phyloP scores from a whole-genome alignment of 2,329 filamentous ascomycete species.

The Beauveria caledonica region DNA sequence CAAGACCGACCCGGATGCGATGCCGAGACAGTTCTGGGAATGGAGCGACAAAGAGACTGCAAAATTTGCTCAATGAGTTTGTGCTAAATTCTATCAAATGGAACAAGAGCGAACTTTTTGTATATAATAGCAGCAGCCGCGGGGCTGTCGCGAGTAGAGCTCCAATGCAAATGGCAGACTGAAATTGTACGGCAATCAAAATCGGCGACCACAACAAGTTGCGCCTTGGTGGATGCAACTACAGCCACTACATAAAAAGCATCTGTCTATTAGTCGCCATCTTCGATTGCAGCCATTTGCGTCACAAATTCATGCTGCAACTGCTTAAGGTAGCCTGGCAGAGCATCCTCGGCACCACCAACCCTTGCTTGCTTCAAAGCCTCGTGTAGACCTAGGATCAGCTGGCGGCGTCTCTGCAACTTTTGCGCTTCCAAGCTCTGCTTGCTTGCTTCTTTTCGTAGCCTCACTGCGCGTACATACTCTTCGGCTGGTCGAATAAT shows the following conservation, averaged over 20 bases:
- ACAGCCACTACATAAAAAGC: not conserved
- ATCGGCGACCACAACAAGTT: not conserved
- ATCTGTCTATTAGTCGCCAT: not conserved
- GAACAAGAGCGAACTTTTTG: not conserved
- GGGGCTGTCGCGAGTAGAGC: not conserved
- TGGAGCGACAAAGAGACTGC: slow-evolving; percentile 26
- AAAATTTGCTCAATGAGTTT: not conserved
- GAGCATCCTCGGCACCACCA: slow-evolving; percentile 51
- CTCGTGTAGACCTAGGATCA: slow-evolving; percentile 66
- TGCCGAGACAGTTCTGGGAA: slow-evolving; percentile 24
- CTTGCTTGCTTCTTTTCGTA: slow-evolving; percentile 48
- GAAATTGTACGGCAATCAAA: not conserved
- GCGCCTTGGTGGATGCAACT: not conserved
- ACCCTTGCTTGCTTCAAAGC: slow-evolving; percentile 60
- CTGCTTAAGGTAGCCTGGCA: slow-evolving; percentile 55
- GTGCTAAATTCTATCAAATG: not conserved
- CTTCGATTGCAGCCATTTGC: slow-evolving; percentile 10
- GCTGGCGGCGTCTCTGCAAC: slow-evolving; percentile 56
- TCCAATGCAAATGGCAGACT: not conserved
- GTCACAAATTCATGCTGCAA: slow-evolving; percentile 27
- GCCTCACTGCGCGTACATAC: slow-evolving; percentile 55
- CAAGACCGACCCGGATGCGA: slow-evolving; percentile 22
- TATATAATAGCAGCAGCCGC: not conserved
- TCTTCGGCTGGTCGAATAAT: slow-evolving; percentile 61
- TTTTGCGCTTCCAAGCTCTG: slow-evolving; percentile 50